phyloP scores from a whole-genome alignment of 352 stramenopile species.

The Pythium rishiriense region DNA sequence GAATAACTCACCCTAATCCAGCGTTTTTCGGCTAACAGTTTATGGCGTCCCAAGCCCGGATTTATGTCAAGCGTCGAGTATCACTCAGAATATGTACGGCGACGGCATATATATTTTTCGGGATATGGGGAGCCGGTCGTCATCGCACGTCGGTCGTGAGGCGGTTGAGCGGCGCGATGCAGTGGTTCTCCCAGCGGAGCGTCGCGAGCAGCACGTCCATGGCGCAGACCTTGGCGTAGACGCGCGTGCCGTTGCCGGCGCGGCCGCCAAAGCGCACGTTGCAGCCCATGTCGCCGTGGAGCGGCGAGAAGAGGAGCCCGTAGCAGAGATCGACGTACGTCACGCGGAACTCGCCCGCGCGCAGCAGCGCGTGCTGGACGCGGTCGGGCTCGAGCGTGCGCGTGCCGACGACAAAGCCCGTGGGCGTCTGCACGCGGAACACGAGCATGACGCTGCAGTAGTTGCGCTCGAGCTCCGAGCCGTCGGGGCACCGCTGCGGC shows the following conservation, averaged over 20 bases:
- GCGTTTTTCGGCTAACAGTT: no score
- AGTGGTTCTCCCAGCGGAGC: constrained; percentile 32
- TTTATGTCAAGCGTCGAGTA: no score
- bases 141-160: constrained; percentile 1
- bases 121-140: no score
- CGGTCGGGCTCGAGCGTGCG: constrained; percentile 11
- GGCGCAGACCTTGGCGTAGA: constrained; percentile 24
- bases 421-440: constrained; percentile 21
- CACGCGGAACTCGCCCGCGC: constrained; percentile 19
- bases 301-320: constrained; percentile 25
- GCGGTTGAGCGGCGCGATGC: constrained; percentile 29
- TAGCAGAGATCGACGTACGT: constrained; percentile 31
- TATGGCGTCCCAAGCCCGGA: no score
- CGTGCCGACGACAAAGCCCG: constrained; percentile 23
- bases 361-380: constrained; percentile 8
- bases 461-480: constrained; percentile 23
- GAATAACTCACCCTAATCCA: neutral
- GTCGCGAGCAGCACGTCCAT: constrained; percentile 33
- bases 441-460: constrained; percentile 30
- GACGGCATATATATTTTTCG: neutral
- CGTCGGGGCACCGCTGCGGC: constrained; percentile 19
- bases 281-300: neutral
- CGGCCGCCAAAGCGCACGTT: constrained; percentile 31
- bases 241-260: constrained; percentile 25
- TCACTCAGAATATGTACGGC: neutral